Base-by-base conservation (phyloP, 768 basidiomycete species). In the Russula vinacea region DNA sequence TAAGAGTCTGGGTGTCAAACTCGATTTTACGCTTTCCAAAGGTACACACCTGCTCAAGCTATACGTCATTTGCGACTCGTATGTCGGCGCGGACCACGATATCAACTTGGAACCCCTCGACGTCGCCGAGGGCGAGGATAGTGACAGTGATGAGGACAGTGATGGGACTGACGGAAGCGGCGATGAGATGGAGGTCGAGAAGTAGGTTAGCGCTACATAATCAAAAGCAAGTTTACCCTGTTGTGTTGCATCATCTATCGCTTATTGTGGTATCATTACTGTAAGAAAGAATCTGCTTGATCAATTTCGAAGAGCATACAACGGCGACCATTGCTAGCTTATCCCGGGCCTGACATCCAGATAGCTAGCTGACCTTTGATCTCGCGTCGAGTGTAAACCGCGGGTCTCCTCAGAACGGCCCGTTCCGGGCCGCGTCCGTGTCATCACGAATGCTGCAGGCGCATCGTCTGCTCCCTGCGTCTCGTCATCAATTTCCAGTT, bases 21-120 rank as follows among this genome's bases (percentile, higher is more conserved):
- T 99, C 49, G 93, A 98, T 74, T 90, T 98, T 68, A 90, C 87
- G 16, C 76, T 98, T 54, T 86, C 92, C 1, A 87, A 94, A 74
- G 96, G 96, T 49, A 80, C 79, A 13, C 92, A 97, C 71, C 75
- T 81, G 9, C 80, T 98, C 62, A 92, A 92, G 76, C 74, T 98
- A 42, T 95, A 90, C 70, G 88, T 95, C 60, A 94, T 98, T 65
- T 95, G 93, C 67, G 95, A 97, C 72, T 89, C 90, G 59, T 96
- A 94, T 73, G 79, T 89, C 26, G 93, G 92, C 8, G 93, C 92
- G 40, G 96, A 97, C 71, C 94, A 97, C 70, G 94, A 94, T 71
- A 87, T 98, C 72, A 82, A 84, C 52, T 73, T 98, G 53, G 90
- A 92, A 42, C 79, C 86, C 9, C 83, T 98, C 66, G 87, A 90